These are phyloP conservation scores for Zygosaccharomyces bailii DNA, from an alignment of 805 yeast genomes.

Conservation along the genomic window DNA sequence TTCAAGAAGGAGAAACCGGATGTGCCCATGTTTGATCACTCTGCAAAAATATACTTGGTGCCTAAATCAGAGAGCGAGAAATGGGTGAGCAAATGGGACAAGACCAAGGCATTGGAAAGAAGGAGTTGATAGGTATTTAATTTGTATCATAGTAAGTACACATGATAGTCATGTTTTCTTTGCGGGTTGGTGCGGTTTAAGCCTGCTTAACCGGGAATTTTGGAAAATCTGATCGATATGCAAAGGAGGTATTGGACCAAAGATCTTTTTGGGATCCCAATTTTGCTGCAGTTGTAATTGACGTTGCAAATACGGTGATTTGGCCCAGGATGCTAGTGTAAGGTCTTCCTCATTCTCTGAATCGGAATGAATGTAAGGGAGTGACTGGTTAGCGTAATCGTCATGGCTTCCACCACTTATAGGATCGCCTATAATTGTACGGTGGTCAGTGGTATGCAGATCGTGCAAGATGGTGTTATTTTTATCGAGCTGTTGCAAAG, in stretches of 20 bases:
- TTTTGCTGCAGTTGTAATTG: slow-evolving; percentile 45
- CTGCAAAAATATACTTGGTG: slow-evolving; percentile 70
- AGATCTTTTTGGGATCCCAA: slow-evolving; percentile 63
- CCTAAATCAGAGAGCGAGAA: slow-evolving; percentile 62
- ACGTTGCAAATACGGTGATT: slow-evolving; percentile 51
- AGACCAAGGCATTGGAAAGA: slow-evolving; percentile 52
- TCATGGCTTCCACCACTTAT: slow-evolving; percentile 6
- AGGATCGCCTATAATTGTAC: slow-evolving; percentile 16
- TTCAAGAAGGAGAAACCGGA: slow-evolving; percentile 58
- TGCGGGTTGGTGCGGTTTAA: slow-evolving; percentile 53
- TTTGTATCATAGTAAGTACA: slow-evolving; percentile 1
- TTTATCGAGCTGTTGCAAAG: slow-evolving; percentile 7
- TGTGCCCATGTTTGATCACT: slow-evolving; percentile 73
- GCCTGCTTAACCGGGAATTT: slow-evolving; percentile 44
- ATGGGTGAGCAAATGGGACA: slow-evolving; percentile 70
- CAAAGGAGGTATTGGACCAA: slow-evolving; percentile 71
- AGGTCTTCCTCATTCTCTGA: slow-evolving; percentile 52
- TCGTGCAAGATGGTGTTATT: slow-evolving; percentile 20
- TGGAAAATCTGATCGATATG: slow-evolving; percentile 68
- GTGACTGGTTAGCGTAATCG: slow-evolving; percentile 23
- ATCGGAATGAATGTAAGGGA: slow-evolving; percentile 49
- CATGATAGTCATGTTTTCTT: slow-evolving; percentile 13
- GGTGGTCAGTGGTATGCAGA: slow-evolving; percentile 32
- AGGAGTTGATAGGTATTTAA: slow-evolving; percentile 25
- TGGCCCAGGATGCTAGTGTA: slow-evolving; percentile 59